These are phyloP conservation scores for Xerocomellus amylosporus DNA, from an alignment of 768 basidiomycete genomes.

Conservation along the genomic window DNA sequence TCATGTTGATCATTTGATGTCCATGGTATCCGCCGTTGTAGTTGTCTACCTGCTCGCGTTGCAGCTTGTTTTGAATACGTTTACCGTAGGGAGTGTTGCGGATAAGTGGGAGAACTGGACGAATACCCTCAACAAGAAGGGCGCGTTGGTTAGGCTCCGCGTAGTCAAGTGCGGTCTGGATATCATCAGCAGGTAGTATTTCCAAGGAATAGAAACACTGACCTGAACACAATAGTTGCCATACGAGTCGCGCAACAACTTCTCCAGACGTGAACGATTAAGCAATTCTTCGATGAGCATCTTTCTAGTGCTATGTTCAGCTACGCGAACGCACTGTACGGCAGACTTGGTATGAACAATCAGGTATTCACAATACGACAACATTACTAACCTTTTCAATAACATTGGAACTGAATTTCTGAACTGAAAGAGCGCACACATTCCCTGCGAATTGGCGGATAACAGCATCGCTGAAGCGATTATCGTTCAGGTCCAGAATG, in stretches of 20 bases:
- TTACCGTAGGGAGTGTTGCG: slow-evolving; percentile 99
- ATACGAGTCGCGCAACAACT: slow-evolving; percentile 92
- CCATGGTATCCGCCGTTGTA: slow-evolving; percentile 56
- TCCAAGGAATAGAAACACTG: slow-evolving; percentile 17
- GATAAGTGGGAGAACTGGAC: slow-evolving; percentile 96
- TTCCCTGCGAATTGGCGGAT: slow-evolving; percentile 98
- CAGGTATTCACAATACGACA: not conserved
- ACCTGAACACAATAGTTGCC: slow-evolving; percentile 95
- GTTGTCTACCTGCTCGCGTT: slow-evolving; percentile 85
- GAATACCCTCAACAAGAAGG: slow-evolving; percentile 93
- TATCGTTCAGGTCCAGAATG: slow-evolving; percentile 97
- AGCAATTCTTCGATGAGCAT: slow-evolving; percentile 92
- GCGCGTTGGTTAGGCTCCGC: slow-evolving; percentile 92
- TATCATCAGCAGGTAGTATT: slow-evolving; percentile 15
- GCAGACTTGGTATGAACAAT: not conserved
- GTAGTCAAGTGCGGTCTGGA: slow-evolving; percentile 93
- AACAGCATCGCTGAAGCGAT: slow-evolving; percentile 95
- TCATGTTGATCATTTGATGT: slow-evolving; percentile 60
- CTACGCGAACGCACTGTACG: slow-evolving; percentile 78
- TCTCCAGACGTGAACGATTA: slow-evolving; percentile 92
- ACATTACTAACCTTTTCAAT: slow-evolving; percentile 78
- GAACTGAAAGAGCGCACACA: slow-evolving; percentile 94
- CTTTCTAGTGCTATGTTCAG: slow-evolving; percentile 92
- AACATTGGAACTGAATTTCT: slow-evolving; percentile 99
- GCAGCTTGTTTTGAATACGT: slow-evolving; percentile 97